These are phyloP conservation scores for Pyrenula aspistea DNA, from an alignment of 495 filamentous ascomycete genomes.

Conservation along the genomic window DNA sequence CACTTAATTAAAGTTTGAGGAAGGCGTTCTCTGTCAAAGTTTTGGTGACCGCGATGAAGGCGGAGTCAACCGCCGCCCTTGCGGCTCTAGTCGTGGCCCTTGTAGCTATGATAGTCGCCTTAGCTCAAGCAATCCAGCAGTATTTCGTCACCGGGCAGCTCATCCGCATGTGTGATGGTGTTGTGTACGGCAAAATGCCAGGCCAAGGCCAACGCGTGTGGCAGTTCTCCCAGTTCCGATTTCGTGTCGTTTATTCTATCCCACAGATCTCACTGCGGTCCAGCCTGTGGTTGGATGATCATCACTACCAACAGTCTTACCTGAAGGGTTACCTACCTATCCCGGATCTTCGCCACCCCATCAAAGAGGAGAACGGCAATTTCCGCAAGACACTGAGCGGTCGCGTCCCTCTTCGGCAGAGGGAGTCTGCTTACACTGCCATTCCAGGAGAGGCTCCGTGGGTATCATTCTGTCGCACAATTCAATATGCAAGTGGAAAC, in stretches of 20 bases:
- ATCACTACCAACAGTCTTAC: neutral
- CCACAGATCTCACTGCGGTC: slow-evolving; percentile 3
- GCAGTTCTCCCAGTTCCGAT: slow-evolving; percentile 6
- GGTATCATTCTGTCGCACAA: slow-evolving; percentile 4
- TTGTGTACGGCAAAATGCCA: slow-evolving; percentile 2
- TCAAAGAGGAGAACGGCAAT: slow-evolving; percentile 1
- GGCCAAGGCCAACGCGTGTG: slow-evolving; percentile 4
- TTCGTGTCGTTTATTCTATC: slow-evolving; percentile 5
- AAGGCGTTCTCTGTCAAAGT: neutral
- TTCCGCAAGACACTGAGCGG: neutral
- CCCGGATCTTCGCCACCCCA: neutral
- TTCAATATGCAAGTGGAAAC: neutral
- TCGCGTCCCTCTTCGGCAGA: neutral
- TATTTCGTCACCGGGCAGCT: slow-evolving; percentile 5
- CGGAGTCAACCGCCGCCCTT: slow-evolving; percentile 1
- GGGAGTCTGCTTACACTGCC: neutral
- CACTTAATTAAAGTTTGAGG: neutral
- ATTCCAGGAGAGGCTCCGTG: slow-evolving; percentile 5
- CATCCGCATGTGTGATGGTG: slow-evolving; percentile 3
- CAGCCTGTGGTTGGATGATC: neutral
- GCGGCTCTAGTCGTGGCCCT: slow-evolving; percentile 2
- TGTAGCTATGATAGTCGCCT: slow-evolving; percentile 3
- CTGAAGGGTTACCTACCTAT: neutral
- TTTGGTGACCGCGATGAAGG: neutral
- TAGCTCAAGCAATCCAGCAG: slow-evolving; percentile 5